phyloP scores from a whole-genome alignment of 1,139 yeast genomes.

The Hemisphaericaspora xylofermentans region DNA sequence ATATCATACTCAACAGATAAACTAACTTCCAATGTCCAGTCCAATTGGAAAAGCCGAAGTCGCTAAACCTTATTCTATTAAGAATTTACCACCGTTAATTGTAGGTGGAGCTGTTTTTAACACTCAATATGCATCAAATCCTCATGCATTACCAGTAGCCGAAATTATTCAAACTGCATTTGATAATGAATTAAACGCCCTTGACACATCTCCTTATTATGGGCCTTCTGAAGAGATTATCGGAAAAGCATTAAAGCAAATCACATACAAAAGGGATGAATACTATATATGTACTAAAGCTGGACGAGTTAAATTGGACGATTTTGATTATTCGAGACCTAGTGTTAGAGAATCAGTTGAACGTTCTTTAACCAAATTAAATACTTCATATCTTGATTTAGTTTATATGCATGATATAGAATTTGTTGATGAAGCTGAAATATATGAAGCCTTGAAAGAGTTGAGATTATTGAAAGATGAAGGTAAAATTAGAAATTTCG shows the following conservation, averaged over 20 bases:
- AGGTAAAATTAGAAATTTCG: slow-evolving; percentile 66
- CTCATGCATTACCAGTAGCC: slow-evolving; percentile 54
- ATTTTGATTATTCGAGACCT: slow-evolving; percentile 70
- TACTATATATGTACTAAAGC: slow-evolving; percentile 84
- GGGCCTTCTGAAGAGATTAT: slow-evolving; percentile 81
- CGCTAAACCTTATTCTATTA: slow-evolving; percentile 24
- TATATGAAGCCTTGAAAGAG: slow-evolving; percentile 62
- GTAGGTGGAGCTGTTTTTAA: slow-evolving; percentile 89
- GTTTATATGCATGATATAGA: slow-evolving; percentile 90
- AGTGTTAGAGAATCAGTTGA: slow-evolving; percentile 61
- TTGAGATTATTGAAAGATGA: slow-evolving; percentile 58
- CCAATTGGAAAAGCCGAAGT: slow-evolving; percentile 19
- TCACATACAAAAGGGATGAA: slow-evolving; percentile 53
- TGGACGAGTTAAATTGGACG: slow-evolving; percentile 67
- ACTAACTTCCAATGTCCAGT: slow-evolving; percentile 1
- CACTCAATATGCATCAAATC: slow-evolving; percentile 69
- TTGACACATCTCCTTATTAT: slow-evolving; percentile 91
- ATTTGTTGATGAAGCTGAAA: slow-evolving; percentile 58
- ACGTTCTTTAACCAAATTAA: slow-evolving; percentile 64
- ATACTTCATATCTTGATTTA: slow-evolving; percentile 69
- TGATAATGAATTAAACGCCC: slow-evolving; percentile 64
- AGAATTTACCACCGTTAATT: slow-evolving; percentile 56
- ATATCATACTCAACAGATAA: too few relatives aligned
- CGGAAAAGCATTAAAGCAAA: slow-evolving; percentile 59
- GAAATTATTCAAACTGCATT: slow-evolving; percentile 63